Percentiles rank a stretch among this genome's conserved stretches.
Evolutionary conservation across 1,139 yeast genomes (phyloP).

Genomic region (Saccharomycopsis crataegensis): DNA sequence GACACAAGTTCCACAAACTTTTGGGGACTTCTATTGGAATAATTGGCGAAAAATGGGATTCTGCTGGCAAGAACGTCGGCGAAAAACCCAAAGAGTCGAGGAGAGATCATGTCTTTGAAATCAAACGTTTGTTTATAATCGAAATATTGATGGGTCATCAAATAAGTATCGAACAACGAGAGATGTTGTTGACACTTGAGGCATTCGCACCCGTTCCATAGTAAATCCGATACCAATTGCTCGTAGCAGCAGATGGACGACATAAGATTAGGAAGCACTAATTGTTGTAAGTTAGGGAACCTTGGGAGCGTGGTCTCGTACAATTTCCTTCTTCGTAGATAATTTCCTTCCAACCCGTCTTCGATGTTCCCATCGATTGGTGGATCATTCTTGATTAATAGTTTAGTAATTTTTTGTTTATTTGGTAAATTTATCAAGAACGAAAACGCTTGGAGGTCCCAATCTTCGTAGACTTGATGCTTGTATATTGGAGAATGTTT

Average conservation of each 20-base stretch:
- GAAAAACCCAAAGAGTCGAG: constrained; percentile 46
- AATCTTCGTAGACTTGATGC: constrained; percentile 47
- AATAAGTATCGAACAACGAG: constrained; percentile 45
- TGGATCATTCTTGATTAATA: constrained; percentile 44
- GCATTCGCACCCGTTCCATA: constrained; percentile 77
- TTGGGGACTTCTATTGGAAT: not conserved
- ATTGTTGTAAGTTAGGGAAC: constrained; percentile 33
- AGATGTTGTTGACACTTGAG: constrained; percentile 42
- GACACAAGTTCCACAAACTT: constrained; percentile 7
- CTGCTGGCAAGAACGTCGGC: constrained; percentile 39
- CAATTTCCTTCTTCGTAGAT: constrained; percentile 46
- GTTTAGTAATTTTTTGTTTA: constrained; percentile 27
- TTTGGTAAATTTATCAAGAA: constrained; percentile 36
- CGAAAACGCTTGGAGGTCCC: constrained; percentile 44
- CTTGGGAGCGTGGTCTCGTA: constrained; percentile 43
- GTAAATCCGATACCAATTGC: constrained; percentile 54
- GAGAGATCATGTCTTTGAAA: constrained; percentile 54
- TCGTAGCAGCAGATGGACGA: constrained; percentile 61
- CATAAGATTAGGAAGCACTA: constrained; percentile 51
- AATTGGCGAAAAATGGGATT: constrained; percentile 21
- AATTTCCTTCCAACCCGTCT: constrained; percentile 71
- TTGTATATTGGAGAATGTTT: constrained; percentile 24
- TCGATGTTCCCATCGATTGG: constrained; percentile 39
- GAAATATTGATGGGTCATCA: constrained; percentile 57
- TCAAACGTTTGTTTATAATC: constrained; percentile 33